These are phyloP conservation scores for Rhodotorula paludigena DNA, from an alignment of 768 basidiomycete genomes.

Conservation along the genomic window DNA sequence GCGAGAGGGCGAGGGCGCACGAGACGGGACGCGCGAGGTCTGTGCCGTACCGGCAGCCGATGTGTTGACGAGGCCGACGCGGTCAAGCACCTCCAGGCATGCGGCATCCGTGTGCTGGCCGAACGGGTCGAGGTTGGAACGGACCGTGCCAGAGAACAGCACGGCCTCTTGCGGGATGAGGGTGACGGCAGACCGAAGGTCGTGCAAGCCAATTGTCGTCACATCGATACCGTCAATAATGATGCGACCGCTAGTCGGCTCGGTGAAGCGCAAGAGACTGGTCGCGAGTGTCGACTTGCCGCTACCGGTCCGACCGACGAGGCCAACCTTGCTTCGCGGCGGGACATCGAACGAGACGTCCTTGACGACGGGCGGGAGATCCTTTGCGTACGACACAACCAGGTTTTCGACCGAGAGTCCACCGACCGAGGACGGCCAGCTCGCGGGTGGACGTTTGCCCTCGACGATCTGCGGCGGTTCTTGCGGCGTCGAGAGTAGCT, in stretches of 20 bases:
- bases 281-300: constrained; percentile 47
- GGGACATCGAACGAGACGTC: constrained; percentile 58
- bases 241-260: constrained; percentile 58
- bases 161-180: constrained; percentile 47
- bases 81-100: constrained; percentile 61
- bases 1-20: constrained; percentile 1
- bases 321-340: constrained; percentile 64
- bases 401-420: constrained; percentile 59
- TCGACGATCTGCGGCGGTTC: constrained; percentile 30
- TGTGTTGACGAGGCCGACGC: constrained; percentile 43
- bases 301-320: constrained; percentile 63
- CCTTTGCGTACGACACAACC: constrained; percentile 60
- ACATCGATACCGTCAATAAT: constrained; percentile 69
- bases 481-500: constrained; percentile 37
- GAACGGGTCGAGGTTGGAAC: constrained; percentile 69
- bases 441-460: constrained; percentile 49
- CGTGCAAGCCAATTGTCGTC: constrained; percentile 60
- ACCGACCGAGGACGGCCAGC: constrained; percentile 52
- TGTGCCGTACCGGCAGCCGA: neutral
- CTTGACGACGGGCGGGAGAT: constrained; percentile 60
- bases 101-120: constrained; percentile 58
- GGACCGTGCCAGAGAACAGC: constrained; percentile 62
- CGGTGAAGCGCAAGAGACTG: constrained; percentile 61
- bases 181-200: constrained; percentile 69
- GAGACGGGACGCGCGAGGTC: constrained; percentile 1